Evolutionary conservation across 306 rosid genomes (phyloP).

Genomic region (Benincasa hispida): DNA sequence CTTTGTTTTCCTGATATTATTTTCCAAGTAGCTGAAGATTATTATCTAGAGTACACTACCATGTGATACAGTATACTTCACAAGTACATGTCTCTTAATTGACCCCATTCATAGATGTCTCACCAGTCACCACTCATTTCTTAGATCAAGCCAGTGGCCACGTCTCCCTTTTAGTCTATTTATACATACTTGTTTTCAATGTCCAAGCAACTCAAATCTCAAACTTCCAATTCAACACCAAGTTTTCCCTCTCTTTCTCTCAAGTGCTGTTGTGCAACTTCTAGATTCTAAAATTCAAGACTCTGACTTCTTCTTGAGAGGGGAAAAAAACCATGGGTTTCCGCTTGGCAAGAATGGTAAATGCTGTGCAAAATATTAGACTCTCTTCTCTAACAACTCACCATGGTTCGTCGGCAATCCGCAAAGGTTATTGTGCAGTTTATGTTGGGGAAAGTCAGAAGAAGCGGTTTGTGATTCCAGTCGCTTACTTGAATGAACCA

Average conservation of each 20-base stretch:
- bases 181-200: neutral
- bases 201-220: neutral
- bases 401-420: neutral
- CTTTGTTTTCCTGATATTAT: neutral
- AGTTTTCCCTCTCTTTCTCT: neutral
- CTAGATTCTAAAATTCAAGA: neutral
- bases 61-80: neutral
- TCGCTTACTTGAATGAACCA: slow-evolving; percentile 4
- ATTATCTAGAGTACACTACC: neutral
- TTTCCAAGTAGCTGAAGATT: neutral
- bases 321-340: neutral
- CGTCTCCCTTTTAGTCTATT: neutral
- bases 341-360: neutral
- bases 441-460: neutral
- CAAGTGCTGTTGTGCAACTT: neutral
- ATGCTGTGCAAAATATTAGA: neutral
- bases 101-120: neutral
- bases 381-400: slow-evolving; percentile 4
- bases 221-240: neutral
- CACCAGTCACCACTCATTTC: slow-evolving; percentile 3
- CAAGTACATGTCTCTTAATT: neutral
- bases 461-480: slow-evolving; percentile 5
- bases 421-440: slow-evolving; percentile 7
- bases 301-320: neutral
- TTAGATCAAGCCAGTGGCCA: neutral